A percentile compares a stretch with the other conserved stretches of the same genome.
These are phyloP conservation scores for Kodamaea alishanica DNA, from an alignment of 1,139 yeast species.

Conservation along the genomic window DNA sequence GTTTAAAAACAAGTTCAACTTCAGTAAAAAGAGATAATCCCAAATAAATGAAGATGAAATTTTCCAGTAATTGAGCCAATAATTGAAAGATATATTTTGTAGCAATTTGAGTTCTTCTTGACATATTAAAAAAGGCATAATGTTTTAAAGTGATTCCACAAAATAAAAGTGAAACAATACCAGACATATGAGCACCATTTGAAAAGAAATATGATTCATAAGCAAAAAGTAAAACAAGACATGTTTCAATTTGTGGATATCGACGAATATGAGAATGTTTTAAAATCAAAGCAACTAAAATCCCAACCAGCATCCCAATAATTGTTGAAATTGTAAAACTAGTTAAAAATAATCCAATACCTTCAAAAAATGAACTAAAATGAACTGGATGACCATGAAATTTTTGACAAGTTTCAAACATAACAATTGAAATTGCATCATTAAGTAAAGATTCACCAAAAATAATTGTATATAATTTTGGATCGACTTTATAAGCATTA, in stretches of 20 bases:
- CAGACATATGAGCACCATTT: slow-evolving; percentile 99
- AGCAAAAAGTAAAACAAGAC: slow-evolving; percentile 84
- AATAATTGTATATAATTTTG: slow-evolving; percentile 91
- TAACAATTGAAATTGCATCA: slow-evolving; percentile 97
- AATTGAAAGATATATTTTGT: slow-evolving; percentile 92
- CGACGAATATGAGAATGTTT: slow-evolving; percentile 92
- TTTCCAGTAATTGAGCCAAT: slow-evolving; percentile 91
- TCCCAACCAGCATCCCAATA: slow-evolving; percentile 85
- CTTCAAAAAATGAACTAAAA: slow-evolving; percentile 80
- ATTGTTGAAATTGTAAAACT: slow-evolving; percentile 90
- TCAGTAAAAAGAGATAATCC: slow-evolving; percentile 95
- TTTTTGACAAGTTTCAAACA: slow-evolving; percentile 98
- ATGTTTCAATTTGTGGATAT: slow-evolving; percentile 94
- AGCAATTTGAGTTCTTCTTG: slow-evolving; percentile 94
- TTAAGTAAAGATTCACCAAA: slow-evolving; percentile 94
- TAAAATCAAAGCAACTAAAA: slow-evolving; percentile 80
- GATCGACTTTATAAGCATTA: slow-evolving; percentile 96
- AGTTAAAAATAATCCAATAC: slow-evolving; percentile 90
- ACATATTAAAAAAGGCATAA: slow-evolving; percentile 96
- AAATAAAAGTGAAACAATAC: slow-evolving; percentile 89
- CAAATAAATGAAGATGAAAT: slow-evolving; percentile 91
- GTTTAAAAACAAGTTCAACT: slow-evolving; percentile 92
- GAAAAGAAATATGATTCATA: slow-evolving; percentile 96
- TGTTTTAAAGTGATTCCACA: slow-evolving; percentile 97
- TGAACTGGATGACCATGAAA: slow-evolving; percentile 82